Base-by-base conservation (phyloP, 108 stramenopile genomes). In the Stephanodiscus minutulus region DNA sequence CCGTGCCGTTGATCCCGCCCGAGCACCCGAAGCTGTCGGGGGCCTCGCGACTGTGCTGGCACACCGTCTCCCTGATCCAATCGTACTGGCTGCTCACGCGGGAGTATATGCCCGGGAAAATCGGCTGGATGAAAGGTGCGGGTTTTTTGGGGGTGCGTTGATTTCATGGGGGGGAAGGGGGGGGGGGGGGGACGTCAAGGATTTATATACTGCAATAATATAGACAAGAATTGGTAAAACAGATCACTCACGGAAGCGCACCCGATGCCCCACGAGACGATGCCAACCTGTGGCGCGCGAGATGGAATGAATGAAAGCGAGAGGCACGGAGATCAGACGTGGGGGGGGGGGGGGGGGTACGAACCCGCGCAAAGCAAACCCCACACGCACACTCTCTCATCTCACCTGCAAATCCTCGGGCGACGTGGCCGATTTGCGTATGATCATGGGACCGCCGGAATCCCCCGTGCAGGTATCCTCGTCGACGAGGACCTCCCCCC, bases 41-140 rank as follows among this genome's bases (percentile, higher is more conserved):
- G 18, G 81, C 63, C 5, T 17, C n/a, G 13, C 18, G 20, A 52
- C 81, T 82, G 39, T 78, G 70, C 9, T 63, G 44, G 46, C 89
- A 87, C 4, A 87, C 83, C 7, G 46, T 72, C 36, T 84, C 73
- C 24, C 68, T 65, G 15, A 90, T 90, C 89, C 89, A 90, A 8
- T 84, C 78, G 50, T 81, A 84, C 62, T 78, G 70, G 61, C 76
- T 69, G 47, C 83, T 84, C 13, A 87, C 62, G 10, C 86, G 77
- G 41, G 85, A 49, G 53, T 90, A 90, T 0, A 90, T 81, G 12
- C 88, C 88, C 8, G 86, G 83, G 68, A 76, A 83, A 0, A 64
- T 61, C 0, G 54, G 54, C 15, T 72, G 55, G 25, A 79, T 79
- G 57, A 80, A 85, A 17, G 81, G 70, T 6, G 33, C 25, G 44